Percentiles rank a stretch among this genome's conserved stretches.
phyloP scores from a whole-genome alignment of 805 yeast genomes.

The Maudiozyma serrabonitensis region DNA sequence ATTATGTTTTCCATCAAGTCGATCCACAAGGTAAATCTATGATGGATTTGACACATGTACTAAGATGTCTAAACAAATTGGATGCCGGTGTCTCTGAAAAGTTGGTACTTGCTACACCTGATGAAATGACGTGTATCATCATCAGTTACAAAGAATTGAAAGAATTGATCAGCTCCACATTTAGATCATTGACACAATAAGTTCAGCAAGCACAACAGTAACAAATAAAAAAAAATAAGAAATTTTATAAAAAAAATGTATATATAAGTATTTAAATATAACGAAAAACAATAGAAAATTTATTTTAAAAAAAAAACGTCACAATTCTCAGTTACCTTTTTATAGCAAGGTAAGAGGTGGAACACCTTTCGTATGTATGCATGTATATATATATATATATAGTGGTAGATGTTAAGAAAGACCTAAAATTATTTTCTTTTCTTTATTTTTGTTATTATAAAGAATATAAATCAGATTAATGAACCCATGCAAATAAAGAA shows the following conservation, averaged over 20 bases:
- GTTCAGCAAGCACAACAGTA: neutral
- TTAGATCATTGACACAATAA: constrained; percentile 34
- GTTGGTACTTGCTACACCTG: constrained; percentile 68
- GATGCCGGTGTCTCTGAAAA: constrained; percentile 89
- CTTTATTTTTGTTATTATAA: neutral
- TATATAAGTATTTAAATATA: neutral
- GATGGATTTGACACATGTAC: constrained; percentile 72
- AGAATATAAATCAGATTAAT: neutral
- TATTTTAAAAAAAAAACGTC: neutral
- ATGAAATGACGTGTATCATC: constrained; percentile 77
- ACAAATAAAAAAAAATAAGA: neutral
- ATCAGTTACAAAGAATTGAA: constrained; percentile 77
- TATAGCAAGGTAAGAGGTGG: too few relatives aligned
- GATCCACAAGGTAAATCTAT: constrained; percentile 71
- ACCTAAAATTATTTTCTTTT: too few relatives aligned
- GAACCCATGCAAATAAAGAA: neutral
- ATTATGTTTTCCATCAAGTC: constrained; percentile 76
- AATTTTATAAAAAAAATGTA: neutral
- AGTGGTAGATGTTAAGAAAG: neutral
- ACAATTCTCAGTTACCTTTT: neutral
- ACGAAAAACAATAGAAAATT: constrained; percentile 1
- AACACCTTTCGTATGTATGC: too few relatives aligned
- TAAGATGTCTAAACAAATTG: constrained; percentile 71
- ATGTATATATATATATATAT: too few relatives aligned
- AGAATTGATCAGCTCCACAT: constrained; percentile 58